Evolutionary conservation across 1,284 basidiomycete species (phyloP).

Genomic region (Naganishia sp.): DNA sequence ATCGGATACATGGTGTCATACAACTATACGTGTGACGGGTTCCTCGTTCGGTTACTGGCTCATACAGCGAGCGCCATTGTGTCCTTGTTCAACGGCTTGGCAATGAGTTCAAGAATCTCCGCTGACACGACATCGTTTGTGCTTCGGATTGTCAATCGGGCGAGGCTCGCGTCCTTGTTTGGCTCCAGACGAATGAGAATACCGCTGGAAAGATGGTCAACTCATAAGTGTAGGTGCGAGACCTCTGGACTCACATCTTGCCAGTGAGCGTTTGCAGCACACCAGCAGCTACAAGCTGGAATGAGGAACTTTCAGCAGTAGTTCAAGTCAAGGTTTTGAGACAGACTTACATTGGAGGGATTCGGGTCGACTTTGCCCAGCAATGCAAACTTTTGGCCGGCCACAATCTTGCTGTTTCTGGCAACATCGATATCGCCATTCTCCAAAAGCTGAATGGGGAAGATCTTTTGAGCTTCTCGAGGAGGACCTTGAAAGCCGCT

Average conservation of each 20-base stretch:
- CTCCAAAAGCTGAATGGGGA: slow-evolving; percentile 70
- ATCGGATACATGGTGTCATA: slow-evolving; percentile 12
- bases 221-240: neutral
- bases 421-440: slow-evolving; percentile 71
- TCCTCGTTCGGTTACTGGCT: neutral
- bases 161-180: slow-evolving; percentile 90
- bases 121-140: slow-evolving; percentile 89
- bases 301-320: neutral
- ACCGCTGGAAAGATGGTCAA: slow-evolving; percentile 56
- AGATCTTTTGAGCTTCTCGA: slow-evolving; percentile 85
- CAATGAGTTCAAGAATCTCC: slow-evolving; percentile 66
- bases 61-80: slow-evolving; percentile 38
- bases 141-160: slow-evolving; percentile 88
- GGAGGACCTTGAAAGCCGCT: slow-evolving; percentile 60
- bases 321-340: neutral
- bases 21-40: neutral
- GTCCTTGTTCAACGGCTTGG: slow-evolving; percentile 49
- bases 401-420: slow-evolving; percentile 72
- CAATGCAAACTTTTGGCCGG: slow-evolving; percentile 73
- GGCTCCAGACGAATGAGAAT: slow-evolving; percentile 91
- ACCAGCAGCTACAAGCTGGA: slow-evolving; percentile 84
- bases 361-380: slow-evolving; percentile 83
- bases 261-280: slow-evolving; percentile 85
- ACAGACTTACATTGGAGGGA: slow-evolving; percentile 56
- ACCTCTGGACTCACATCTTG: slow-evolving; percentile 63